A percentile compares a stretch with the other conserved stretches of the same genome.
phyloP scores from a whole-genome alignment of 305 asterid species.

The Striga hermonthica region DNA sequence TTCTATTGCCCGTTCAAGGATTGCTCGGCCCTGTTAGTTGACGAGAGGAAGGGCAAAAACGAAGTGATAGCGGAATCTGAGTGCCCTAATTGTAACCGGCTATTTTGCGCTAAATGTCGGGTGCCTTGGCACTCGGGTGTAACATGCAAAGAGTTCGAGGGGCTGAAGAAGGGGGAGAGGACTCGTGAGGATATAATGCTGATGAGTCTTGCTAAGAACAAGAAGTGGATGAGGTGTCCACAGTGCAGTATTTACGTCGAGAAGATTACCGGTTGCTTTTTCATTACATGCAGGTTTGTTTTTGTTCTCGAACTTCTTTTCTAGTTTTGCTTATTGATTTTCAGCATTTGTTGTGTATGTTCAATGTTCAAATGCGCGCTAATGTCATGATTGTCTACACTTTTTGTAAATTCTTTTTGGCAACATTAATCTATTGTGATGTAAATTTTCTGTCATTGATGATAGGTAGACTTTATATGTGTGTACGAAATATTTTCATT shows the following conservation, averaged over 20 bases:
- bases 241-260: neutral
- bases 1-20: conserved; percentile 70
- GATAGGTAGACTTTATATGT: no score
- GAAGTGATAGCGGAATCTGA: conserved; percentile 36
- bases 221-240: conserved; percentile 10
- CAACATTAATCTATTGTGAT: no score
- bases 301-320: neutral
- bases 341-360: no score
- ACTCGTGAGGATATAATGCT: conserved; percentile 3
- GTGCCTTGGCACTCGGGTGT: conserved; percentile 5
- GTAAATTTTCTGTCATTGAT: no score
- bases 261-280: neutral
- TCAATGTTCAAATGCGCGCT: no score
- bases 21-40: conserved; percentile 60
- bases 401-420: no score
- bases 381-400: no score
- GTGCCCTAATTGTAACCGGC: conserved; percentile 61
- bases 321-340: no score
- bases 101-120: conserved; percentile 31
- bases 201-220: conserved; percentile 4
- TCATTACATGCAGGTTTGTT: neutral
- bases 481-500: no score
- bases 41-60: conserved; percentile 25
- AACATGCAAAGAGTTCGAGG: neutral
- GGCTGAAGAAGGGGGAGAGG: neutral